Base-by-base conservation (phyloP, 2,329 filamentous ascomycete genomes). In the Alternaria incomplexa region DNA sequence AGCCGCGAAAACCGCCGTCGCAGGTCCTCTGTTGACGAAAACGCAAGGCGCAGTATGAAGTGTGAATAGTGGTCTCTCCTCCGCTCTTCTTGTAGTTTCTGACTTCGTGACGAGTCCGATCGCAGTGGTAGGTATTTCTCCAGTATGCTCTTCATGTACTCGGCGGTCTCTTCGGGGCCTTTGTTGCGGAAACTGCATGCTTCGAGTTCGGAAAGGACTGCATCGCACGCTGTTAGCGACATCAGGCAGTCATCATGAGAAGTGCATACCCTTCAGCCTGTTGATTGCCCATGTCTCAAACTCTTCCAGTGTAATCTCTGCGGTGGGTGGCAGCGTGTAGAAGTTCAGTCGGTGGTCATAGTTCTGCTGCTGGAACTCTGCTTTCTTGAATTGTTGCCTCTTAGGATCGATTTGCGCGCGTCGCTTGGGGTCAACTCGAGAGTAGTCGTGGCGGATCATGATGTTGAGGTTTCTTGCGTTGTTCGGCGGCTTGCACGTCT, bases 251-350 rank as follows among this genome's bases (percentile, higher is more conserved):
- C 17, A 3, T 12, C 0, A 5, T 6, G 7, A 6, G 7, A 8
- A 5, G 2, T 1, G 2, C n/a, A 40, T 25, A 70, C 93, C 88
- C 82, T 93, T 90, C 69, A 99, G 81, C 61, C 96, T 87, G 74
- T 97, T 92, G 75, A 99, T 98, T 11, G 94, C 96, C 96, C 96
- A 99, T 86, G 97, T 93, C 79, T 99, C 96, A 75, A 99, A 99
- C 78, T 99, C 90, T 77, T 99, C 96, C 45, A 99, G 89, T 0
- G 93, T 97, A 72, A 99, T 96, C 77, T 99, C 96, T 51, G 92
- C 91, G 0, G 93, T 97, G 0, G 96, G 96, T 48, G 96, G 92
- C 25, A 90, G 86, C 46, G 89, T 84, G 83, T 99, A 99, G 81
- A 97, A 95, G 84, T 96, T 99, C 75, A 99, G 87, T 60, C 94